These are phyloP conservation scores for Staphylotrichum longicolle DNA, from an alignment of 495 filamentous ascomycete genomes.

Conservation along the genomic window DNA sequence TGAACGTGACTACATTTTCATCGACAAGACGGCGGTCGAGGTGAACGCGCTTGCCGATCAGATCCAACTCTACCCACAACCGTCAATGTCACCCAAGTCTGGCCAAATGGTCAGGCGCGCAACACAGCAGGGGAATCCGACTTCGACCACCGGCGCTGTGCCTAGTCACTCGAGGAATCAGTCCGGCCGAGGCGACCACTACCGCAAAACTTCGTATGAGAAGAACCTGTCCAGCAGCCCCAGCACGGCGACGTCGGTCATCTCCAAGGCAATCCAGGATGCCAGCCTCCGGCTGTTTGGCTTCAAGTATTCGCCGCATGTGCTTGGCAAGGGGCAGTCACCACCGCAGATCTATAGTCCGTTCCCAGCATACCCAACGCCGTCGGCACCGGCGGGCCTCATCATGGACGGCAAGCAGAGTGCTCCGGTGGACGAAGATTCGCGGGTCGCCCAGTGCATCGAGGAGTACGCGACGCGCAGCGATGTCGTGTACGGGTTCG, in stretches of 20 bases:
- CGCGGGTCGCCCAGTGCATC: slow-evolving; percentile 69
- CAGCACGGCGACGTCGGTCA: slow-evolving; percentile 78
- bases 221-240: slow-evolving; percentile 72
- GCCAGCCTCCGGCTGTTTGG: slow-evolving; percentile 83
- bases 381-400: slow-evolving; percentile 52
- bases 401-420: slow-evolving; percentile 65
- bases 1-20: slow-evolving; percentile 89
- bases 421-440: slow-evolving; percentile 72
- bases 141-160: slow-evolving; percentile 56
- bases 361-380: slow-evolving; percentile 79
- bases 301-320: slow-evolving; percentile 63
- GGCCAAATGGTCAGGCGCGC: slow-evolving; percentile 48
- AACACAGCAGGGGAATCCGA: slow-evolving; percentile 65
- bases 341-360: slow-evolving; percentile 76
- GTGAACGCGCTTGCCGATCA: slow-evolving; percentile 98
- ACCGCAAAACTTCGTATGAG: slow-evolving; percentile 74
- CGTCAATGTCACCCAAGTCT: slow-evolving; percentile 41
- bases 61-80: slow-evolving; percentile 70
- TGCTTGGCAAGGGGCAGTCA: slow-evolving; percentile 67
- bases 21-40: slow-evolving; percentile 91
- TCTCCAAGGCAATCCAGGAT: slow-evolving; percentile 92
- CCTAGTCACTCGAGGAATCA: slow-evolving; percentile 61
- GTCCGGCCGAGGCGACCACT: slow-evolving; percentile 61
- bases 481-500: slow-evolving; percentile 94
- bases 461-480: slow-evolving; percentile 90